phyloP scores from a whole-genome alignment of 2,329 filamentous ascomycete genomes.

The Aureobasidium pullulans region DNA sequence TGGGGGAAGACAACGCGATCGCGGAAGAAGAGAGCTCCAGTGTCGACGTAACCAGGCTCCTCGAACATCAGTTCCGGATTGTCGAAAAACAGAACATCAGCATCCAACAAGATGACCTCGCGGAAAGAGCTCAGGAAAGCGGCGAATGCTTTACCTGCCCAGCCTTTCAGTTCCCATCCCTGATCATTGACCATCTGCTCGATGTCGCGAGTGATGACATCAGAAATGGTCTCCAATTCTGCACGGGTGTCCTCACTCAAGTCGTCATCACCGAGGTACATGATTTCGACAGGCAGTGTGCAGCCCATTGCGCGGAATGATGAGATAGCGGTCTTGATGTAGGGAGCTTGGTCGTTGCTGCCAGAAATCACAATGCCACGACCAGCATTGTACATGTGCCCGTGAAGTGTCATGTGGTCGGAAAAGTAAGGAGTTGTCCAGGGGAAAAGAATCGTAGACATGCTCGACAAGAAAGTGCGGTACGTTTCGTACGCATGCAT shows the following conservation, averaged over 20 bases:
- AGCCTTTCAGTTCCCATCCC: conserved; percentile 39
- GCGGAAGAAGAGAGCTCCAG: conserved; percentile 41
- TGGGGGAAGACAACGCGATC: conserved; percentile 38
- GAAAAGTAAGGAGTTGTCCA: conserved; percentile 37
- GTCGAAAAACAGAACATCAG: conserved; percentile 37
- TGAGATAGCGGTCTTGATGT: conserved; percentile 37
- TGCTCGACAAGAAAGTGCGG: conserved; percentile 33
- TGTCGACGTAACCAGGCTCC: conserved; percentile 34
- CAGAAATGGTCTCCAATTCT: conserved; percentile 35
- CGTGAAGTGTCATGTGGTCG: conserved; percentile 38
- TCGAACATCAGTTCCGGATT: conserved; percentile 38
- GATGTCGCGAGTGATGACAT: conserved; percentile 39
- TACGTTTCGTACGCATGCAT: conserved; percentile 38
- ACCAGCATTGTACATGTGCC: conserved; percentile 35
- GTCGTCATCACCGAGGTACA: conserved; percentile 39
- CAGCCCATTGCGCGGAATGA: conserved; percentile 33
- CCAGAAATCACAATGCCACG: conserved; percentile 40
- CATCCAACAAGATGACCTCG: conserved; percentile 42
- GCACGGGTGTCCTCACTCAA: conserved; percentile 36
- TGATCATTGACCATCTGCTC: conserved; percentile 38
- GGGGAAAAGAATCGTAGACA: conserved; percentile 34
- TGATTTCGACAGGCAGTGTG: conserved; percentile 32
- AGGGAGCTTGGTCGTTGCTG: conserved; percentile 37
- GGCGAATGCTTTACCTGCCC: conserved; percentile 42
- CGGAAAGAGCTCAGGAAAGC: conserved; percentile 41